A percentile compares a stretch with the other conserved stretches of the same genome.
phyloP scores from a whole-genome alignment of 1,284 basidiomycete species.

The Trichosporon asahii region DNA sequence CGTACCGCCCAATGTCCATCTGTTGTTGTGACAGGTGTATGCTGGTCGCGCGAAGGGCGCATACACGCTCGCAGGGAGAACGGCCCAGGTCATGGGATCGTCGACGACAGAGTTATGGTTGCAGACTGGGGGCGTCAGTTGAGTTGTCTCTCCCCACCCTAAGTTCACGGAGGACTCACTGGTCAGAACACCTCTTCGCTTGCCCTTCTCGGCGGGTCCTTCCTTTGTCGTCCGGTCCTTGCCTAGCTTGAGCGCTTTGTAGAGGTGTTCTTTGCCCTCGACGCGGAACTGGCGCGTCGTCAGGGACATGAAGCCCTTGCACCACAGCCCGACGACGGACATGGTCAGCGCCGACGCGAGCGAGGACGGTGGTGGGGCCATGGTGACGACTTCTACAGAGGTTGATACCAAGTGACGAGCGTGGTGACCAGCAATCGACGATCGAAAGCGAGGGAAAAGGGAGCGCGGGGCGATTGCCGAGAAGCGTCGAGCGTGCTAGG shows the following conservation, averaged over 20 bases:
- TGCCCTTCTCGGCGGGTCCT: slow-evolving; percentile 21
- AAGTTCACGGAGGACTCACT: slow-evolving; percentile 59
- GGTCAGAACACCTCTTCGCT: slow-evolving; percentile 70
- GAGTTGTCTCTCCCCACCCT: too few relatives aligned
- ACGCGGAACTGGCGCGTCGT: slow-evolving; percentile 65
- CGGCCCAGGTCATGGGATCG: slow-evolving; percentile 64
- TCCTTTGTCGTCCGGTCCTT: slow-evolving; percentile 21
- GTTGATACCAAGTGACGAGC: too few relatives aligned
- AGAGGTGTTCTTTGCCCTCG: slow-evolving; percentile 63
- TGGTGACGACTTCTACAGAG: not conserved
- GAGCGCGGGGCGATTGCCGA: too few relatives aligned
- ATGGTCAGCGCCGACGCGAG: slow-evolving; percentile 42
- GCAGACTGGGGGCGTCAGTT: slow-evolving; percentile 61
- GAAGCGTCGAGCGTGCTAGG: too few relatives aligned
- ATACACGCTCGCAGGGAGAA: slow-evolving; percentile 66
- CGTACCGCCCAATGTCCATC: slow-evolving; percentile 50
- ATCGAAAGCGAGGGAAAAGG: too few relatives aligned
- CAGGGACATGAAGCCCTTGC: slow-evolving; percentile 69
- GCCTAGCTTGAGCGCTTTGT: slow-evolving; percentile 57
- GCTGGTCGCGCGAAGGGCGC: slow-evolving; percentile 50
- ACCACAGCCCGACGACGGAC: slow-evolving; percentile 61
- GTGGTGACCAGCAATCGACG: too few relatives aligned
- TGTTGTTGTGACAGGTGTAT: slow-evolving; percentile 40
- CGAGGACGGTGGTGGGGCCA: slow-evolving; percentile 19
- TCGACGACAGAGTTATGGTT: slow-evolving; percentile 79